Conservation (phyloP, 2,329 filamentous ascomycete species). For the Cladophialophora bantiana region DNA sequence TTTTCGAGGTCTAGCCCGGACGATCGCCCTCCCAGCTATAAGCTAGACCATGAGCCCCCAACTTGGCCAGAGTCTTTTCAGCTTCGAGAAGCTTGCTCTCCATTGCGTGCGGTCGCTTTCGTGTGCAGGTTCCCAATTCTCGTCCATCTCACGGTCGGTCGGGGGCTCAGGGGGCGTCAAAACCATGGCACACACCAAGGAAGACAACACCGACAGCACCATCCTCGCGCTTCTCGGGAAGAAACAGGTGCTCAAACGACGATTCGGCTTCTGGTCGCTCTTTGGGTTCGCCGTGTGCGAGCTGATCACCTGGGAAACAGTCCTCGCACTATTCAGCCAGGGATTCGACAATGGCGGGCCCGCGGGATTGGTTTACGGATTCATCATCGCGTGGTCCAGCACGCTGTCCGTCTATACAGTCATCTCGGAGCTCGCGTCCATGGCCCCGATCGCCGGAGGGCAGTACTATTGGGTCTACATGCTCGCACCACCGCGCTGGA, state of each 20-base stretch:
- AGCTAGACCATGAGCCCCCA: neutral
- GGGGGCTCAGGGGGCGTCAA: neutral
- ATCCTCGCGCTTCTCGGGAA: conserved; percentile 54
- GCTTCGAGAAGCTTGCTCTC: neutral
- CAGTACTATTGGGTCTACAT: conserved; percentile 59
- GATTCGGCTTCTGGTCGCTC: conserved; percentile 53
- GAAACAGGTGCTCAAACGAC: conserved; percentile 54
- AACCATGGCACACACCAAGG: conserved; percentile 25
- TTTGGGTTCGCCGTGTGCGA: conserved; percentile 56
- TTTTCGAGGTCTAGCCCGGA: neutral
- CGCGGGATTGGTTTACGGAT: conserved; percentile 60
- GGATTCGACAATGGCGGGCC: conserved; percentile 56
- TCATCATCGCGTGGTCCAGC: conserved; percentile 59
- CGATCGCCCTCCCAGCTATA: conserved; percentile 12
- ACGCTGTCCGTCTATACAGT: conserved; percentile 58
- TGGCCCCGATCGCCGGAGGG: conserved; percentile 56
- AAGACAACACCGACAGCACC: conserved; percentile 44
- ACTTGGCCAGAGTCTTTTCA: neutral
- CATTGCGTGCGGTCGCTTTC: neutral
- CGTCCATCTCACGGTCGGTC: too few relatives aligned
- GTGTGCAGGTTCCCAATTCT: neutral
- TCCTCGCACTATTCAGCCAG: conserved; percentile 53
- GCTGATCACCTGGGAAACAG: conserved; percentile 56
- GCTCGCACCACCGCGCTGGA: conserved; percentile 51
- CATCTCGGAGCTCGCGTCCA: conserved; percentile 56